Evolutionary conservation across 164 flowering plant genomes (phyloP).

Genomic region (Taxillus chinensis): DNA sequence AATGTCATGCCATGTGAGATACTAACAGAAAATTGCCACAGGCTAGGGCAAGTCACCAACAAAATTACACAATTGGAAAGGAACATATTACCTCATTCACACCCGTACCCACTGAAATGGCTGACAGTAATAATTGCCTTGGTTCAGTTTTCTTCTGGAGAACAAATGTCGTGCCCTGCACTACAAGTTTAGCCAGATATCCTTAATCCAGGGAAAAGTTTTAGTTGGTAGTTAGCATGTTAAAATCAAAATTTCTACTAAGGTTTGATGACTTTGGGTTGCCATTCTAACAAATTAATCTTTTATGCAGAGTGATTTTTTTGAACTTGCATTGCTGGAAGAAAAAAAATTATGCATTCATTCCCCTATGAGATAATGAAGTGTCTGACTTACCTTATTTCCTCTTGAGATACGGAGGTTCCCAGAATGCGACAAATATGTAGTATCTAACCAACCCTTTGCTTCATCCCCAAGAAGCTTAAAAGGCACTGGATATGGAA

Average conservation of each 20-base stretch:
- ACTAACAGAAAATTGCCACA: not conserved
- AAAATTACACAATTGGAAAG: too few species aligned
- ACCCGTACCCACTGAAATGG: constrained; percentile 47
- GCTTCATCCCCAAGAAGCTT: constrained; percentile 96
- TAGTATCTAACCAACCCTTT: constrained; percentile 94
- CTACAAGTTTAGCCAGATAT: constrained; percentile 37
- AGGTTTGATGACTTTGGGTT: too few species aligned
- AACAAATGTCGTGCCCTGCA: constrained; percentile 99
- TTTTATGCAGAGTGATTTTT: too few species aligned
- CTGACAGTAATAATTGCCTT: constrained; percentile 63
- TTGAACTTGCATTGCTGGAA: too few species aligned
- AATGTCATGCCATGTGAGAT: not conserved
- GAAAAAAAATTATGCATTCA: too few species aligned
- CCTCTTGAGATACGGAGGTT: constrained; percentile 89
- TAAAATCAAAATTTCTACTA: not conserved
- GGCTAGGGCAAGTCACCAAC: too few species aligned
- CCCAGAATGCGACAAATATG: constrained; percentile 80
- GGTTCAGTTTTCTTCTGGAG: constrained; percentile 83
- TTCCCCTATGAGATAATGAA: not conserved
- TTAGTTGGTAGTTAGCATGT: not conserved
- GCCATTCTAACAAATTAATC: too few species aligned
- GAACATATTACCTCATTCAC: constrained; percentile 42
- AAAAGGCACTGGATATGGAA: constrained; percentile 97
- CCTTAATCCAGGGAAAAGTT: constrained; percentile 15
- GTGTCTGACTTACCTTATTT: constrained; percentile 55